Base-by-base conservation (phyloP, 306 rosid species). In the Lathyrus oleraceus region DNA sequence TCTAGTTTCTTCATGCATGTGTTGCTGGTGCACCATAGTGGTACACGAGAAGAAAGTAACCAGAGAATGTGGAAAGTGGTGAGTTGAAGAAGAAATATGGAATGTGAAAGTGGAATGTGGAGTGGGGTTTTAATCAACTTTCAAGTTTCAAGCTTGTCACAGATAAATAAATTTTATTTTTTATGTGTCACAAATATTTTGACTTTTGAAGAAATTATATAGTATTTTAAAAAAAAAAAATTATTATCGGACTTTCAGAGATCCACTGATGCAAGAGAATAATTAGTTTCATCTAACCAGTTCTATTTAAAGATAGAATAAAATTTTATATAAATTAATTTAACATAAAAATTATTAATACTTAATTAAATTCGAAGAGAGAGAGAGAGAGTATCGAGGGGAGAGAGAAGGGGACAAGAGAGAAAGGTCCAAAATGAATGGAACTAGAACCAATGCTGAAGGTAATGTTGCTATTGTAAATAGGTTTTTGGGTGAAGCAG, bases 401-500 rank as follows among this genome's bases (percentile, higher is more conserved):
- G 79, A 63, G 76, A 63, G 69, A 76, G 78, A 86, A 84, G 72
- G 57, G 62, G 91, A 90, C 99, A 94, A 94, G 56, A 80, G 88
- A 85, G 88, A 85, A 90, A 77, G 76, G 72, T 86, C 98, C 95
- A 87, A 88, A 78, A 21, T 53, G 76, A 74, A 72, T 73, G 81
- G 63, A 78, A 86, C 97, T 66, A 81, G 85, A 90, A 90, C 84
- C 96, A 83, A 85, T 85, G 95, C 85, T 36, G 39, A 45, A 52
- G 53, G 38, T 65, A 83, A 85, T 84, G 78, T 71, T 84, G 74
- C 72, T 40, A 80, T 82, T 74, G 30, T 71, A 54, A 64, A 72
- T 83, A 80, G 78, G 78, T 68, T 87, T 78, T 44, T 35, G 85
- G 88, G 83, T 49, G 63, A 59, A 73, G 74, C 75, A 69, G 83